Percentiles rank a stretch among this genome's conserved stretches.
These are phyloP conservation scores for Phytophthora quininea DNA, from an alignment of 352 stramenopile species.

Conservation along the genomic window DNA sequence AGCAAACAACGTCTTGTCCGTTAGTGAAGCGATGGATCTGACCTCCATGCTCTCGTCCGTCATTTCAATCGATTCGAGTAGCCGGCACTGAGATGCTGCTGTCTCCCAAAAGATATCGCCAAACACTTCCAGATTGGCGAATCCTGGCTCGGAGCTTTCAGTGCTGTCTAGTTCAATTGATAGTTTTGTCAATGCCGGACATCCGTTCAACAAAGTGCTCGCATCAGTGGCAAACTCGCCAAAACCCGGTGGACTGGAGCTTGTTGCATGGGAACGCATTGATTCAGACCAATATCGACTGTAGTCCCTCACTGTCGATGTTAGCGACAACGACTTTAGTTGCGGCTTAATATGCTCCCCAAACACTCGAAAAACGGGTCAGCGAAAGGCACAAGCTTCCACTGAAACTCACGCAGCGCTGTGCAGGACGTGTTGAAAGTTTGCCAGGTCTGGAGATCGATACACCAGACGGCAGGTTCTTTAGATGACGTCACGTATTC, in stretches of 20 bases:
- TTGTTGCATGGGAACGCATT: neutral
- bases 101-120: slow-evolving; percentile 9
- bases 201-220: neutral
- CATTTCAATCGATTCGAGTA: slow-evolving; percentile 6
- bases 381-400: slow-evolving; percentile 6
- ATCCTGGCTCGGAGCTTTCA: neutral
- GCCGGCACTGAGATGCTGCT: neutral
- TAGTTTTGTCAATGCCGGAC: slow-evolving; percentile 2
- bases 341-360: slow-evolving; percentile 7
- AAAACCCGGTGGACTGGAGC: slow-evolving; percentile 2
- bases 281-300: too few relatives aligned
- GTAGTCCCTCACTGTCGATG: neutral
- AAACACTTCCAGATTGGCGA: slow-evolving; percentile 5
- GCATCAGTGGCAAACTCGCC: neutral
- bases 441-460: slow-evolving; percentile 3
- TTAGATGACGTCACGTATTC: neutral
- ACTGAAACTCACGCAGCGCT: neutral
- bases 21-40: neutral
- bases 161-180: slow-evolving; percentile 1
- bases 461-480: too few relatives aligned
- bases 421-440: slow-evolving; percentile 6
- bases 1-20: neutral
- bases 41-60: too few relatives aligned
- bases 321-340: slow-evolving; percentile 9
- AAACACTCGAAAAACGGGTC: slow-evolving; percentile 14